Percentiles rank a stretch among this genome's conserved stretches.
Conservation (phyloP, 345 rosid genomes). For the Linum tenue region DNA sequence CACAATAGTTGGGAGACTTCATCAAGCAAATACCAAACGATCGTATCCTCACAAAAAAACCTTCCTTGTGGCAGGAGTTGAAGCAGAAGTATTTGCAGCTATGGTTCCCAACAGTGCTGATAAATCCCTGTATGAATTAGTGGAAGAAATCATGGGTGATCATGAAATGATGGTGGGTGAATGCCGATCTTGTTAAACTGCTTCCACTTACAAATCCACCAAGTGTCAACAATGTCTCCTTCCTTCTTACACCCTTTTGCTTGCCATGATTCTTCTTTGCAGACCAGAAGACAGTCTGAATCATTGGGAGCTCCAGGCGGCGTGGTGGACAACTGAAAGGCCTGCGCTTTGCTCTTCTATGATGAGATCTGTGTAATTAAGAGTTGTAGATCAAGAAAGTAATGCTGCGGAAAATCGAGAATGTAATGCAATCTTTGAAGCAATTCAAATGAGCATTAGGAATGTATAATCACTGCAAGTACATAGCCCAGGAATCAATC, state of each 20-base stretch:
- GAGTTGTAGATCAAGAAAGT: too few relatives aligned
- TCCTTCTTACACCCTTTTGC: not conserved
- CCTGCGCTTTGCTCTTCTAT: too few relatives aligned
- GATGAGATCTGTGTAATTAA: not conserved
- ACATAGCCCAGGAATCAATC: constrained; percentile 18
- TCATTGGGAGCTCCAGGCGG: constrained; percentile 3
- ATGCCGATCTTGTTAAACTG: not conserved
- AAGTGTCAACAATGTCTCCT: not conserved
- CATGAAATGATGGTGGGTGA: constrained; percentile 75
- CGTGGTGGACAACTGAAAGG: not conserved
- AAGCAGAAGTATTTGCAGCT: constrained; percentile 75
- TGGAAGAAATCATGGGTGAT: constrained; percentile 84
- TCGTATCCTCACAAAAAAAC: too few relatives aligned
- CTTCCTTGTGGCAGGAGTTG: constrained; percentile 39
- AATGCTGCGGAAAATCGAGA: not conserved
- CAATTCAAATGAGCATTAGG: not conserved
- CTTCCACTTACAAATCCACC: not conserved
- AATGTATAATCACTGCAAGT: not conserved
- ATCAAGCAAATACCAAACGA: too few relatives aligned
- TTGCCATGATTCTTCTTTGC: constrained; percentile 10
- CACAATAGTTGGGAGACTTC: too few relatives aligned
- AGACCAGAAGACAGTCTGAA: constrained; percentile 32
- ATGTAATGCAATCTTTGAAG: not conserved
- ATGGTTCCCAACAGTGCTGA: constrained; percentile 76
- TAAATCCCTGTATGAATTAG: constrained; percentile 53